These are phyloP conservation scores for Lonicera japonica DNA, from an alignment of 129 eudicot species.

Conservation along the genomic window DNA sequence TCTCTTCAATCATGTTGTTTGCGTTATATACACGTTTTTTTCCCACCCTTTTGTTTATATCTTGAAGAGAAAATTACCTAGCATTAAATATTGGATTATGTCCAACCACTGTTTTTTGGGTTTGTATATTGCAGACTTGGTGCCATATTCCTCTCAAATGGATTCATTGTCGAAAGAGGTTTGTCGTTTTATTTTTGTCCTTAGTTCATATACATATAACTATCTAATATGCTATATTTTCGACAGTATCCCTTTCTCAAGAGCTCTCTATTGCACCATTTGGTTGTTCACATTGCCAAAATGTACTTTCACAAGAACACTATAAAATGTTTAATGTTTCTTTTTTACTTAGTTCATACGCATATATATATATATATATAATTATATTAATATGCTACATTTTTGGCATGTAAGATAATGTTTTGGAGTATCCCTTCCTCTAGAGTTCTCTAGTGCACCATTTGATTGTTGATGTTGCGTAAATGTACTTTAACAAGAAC, in stretches of 20 bases:
- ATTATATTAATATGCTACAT: background rate
- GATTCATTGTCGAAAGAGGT: slow-evolving; percentile 32
- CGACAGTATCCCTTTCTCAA: background rate
- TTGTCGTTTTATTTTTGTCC: background rate
- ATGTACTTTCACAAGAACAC: background rate
- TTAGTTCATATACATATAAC: background rate
- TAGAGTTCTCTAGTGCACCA: background rate
- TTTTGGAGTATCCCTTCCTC: background rate
- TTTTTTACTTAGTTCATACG: background rate
- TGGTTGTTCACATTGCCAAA: background rate
- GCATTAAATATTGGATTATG: background rate
- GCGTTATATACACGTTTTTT: too few species aligned
- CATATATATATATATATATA: too few species aligned
- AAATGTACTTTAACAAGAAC: background rate
- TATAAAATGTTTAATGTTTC: background rate
- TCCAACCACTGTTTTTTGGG: background rate
- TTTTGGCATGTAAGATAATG: background rate
- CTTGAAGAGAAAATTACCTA: background rate
- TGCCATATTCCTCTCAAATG: slow-evolving; percentile 22
- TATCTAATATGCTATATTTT: too few species aligned
- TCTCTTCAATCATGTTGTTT: too few species aligned
- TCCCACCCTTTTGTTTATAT: background rate
- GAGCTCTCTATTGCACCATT: background rate
- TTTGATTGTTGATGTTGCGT: background rate
- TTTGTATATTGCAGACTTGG: slow-evolving; percentile 23